phyloP scores from a whole-genome alignment of 495 filamentous ascomycete species.

The Wilcoxina mikolae region DNA sequence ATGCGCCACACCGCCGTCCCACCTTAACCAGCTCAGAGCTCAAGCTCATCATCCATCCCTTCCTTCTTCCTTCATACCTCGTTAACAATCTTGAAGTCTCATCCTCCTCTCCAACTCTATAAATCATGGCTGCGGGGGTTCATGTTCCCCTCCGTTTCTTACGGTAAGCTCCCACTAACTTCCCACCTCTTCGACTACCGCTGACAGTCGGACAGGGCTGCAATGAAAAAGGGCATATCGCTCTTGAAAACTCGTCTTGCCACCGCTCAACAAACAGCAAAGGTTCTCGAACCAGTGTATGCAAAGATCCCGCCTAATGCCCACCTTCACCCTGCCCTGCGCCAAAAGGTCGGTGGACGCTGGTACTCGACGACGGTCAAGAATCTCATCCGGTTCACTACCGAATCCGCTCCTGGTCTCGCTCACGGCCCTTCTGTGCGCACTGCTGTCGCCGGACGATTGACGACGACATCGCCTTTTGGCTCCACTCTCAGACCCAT shows the following conservation, averaged over 20 bases:
- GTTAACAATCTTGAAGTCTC: neutral
- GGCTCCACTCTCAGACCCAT: slow-evolving; percentile 83
- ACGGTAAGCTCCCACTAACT: slow-evolving; percentile 13
- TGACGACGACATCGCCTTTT: slow-evolving; percentile 68
- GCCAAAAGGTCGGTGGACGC: slow-evolving; percentile 14
- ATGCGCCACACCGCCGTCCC: neutral
- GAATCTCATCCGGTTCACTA: slow-evolving; percentile 6
- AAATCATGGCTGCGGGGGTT: slow-evolving; percentile 27
- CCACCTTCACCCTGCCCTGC: slow-evolving; percentile 7
- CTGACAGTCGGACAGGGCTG: slow-evolving; percentile 11
- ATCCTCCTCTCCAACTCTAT: neutral
- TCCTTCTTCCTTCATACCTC: neutral
- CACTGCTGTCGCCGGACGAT: slow-evolving; percentile 40
- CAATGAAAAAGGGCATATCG: slow-evolving; percentile 21
- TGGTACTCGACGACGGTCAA: slow-evolving; percentile 21
- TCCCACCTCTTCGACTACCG: neutral
- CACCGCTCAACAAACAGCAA: slow-evolving; percentile 10
- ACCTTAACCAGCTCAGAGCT: neutral
- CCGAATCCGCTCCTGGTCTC: slow-evolving; percentile 1
- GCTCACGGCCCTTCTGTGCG: slow-evolving; percentile 10
- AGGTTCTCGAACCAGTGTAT: slow-evolving; percentile 18
- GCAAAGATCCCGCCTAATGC: slow-evolving; percentile 12
- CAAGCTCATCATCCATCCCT: too few relatives aligned
- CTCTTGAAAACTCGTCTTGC: slow-evolving; percentile 18
- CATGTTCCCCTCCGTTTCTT: slow-evolving; percentile 28